These are phyloP conservation scores for Pleurotus cornucopiae DNA, from an alignment of 768 basidiomycete species.

Conservation along the genomic window DNA sequence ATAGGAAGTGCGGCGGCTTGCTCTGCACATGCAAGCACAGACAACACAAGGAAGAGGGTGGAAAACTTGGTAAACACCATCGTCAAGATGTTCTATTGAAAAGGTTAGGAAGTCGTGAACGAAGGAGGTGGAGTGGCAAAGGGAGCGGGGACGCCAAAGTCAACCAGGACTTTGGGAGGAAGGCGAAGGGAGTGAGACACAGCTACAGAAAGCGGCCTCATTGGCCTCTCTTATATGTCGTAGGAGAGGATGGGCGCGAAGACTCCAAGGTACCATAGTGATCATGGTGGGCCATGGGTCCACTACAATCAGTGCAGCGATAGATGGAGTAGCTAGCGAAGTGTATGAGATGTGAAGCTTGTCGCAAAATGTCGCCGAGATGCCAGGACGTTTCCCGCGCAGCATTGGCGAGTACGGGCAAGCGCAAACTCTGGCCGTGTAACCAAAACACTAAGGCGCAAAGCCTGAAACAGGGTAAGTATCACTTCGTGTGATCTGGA, in stretches of 20 bases:
- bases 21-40: neutral
- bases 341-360: neutral
- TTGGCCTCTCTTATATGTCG: neutral
- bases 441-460: too few species aligned
- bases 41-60: neutral
- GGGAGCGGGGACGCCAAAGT: neutral
- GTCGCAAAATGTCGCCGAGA: constrained; percentile 1
- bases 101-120: neutral
- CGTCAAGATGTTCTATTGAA: neutral
- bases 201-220: neutral
- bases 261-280: neutral
- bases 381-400: neutral
- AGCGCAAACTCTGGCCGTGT: too few species aligned
- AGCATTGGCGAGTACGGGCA: too few species aligned
- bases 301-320: neutral
- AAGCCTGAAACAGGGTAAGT: too few species aligned
- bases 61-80: constrained; percentile 1
- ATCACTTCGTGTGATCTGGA: too few species aligned
- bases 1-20: neutral
- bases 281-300: neutral
- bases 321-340: neutral
- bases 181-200: neutral
- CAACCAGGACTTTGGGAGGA: constrained; percentile 5
- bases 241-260: too few species aligned
- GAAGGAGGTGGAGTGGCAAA: neutral